A percentile compares a stretch with the other conserved stretches of the same genome.
These are phyloP conservation scores for Cystobasidium pallidum DNA, from an alignment of 1,284 basidiomycete genomes.

Conservation along the genomic window DNA sequence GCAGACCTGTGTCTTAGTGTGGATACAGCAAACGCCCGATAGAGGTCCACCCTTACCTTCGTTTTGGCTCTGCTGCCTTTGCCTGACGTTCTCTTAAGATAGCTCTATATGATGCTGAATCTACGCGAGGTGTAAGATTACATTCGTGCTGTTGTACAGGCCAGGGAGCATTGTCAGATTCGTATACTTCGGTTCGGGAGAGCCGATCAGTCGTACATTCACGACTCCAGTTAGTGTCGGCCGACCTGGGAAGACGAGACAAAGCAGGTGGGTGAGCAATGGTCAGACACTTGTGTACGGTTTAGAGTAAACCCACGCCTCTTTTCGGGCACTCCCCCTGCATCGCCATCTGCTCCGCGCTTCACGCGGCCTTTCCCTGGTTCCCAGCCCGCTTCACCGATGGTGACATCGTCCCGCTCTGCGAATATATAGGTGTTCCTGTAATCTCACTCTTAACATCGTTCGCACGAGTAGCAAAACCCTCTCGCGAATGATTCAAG, in stretches of 20 bases:
- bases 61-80: constrained; percentile 57
- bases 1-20: not conserved
- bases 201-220: constrained; percentile 4
- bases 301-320: constrained; percentile 47
- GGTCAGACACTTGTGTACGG: not conserved
- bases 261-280: not conserved
- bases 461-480: no score
- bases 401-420: constrained; percentile 52
- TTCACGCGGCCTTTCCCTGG: constrained; percentile 37
- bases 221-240: constrained; percentile 1
- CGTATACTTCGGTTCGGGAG: not conserved
- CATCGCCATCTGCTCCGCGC: constrained; percentile 39
- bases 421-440: constrained; percentile 54
- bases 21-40: not conserved
- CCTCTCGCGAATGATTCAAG: not conserved
- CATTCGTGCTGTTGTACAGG: constrained; percentile 51
- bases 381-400: constrained; percentile 45
- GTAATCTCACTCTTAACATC: not conserved
- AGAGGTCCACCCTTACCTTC: constrained; percentile 42
- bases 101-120: constrained; percentile 55
- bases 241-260: not conserved
- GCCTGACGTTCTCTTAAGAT: constrained; percentile 56
- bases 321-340: constrained; percentile 43
- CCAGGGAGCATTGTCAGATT: not conserved
- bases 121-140: constrained; percentile 50